Base-by-base conservation (phyloP, 768 basidiomycete genomes). In the Tylopilus sp. region DNA sequence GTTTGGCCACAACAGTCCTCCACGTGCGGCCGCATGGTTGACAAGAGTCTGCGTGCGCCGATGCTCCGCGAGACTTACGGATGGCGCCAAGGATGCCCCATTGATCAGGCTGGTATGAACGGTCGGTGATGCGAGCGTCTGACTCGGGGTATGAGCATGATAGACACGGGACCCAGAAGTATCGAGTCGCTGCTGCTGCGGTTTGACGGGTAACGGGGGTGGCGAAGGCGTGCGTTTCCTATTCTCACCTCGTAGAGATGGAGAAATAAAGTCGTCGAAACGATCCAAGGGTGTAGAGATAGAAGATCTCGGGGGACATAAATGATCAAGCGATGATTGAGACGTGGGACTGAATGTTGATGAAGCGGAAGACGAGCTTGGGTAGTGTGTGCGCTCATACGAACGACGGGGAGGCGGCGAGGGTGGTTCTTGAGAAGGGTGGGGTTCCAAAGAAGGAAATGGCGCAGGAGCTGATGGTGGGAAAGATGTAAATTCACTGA, bases 31-130 rank as follows among this genome's bases (percentile, higher is more conserved):
- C 9, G 81, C 86, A 16, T 67, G 71, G 55, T 83, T 77, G 59
- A 89, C 65, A 24, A 88, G 72, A 55, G 74, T 82, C 54, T 78
- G 66, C 2, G 85, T 83, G 34, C 85, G 80, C 52, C 76, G 73
- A 56, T 84, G 84, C 50, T 79, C 77, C 13, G 75, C 73, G 30
- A 72, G 65, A 42, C 73, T 73, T 13, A 76, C 52, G 25, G 50
- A 65, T 47, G 48, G 50, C 37, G 21, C 11, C 30, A 58, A 31
- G 11, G 51, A 55, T 22, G 58, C 36, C 24, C 40, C 37, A 14
- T 48, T 26, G 43, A 64, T 50, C 29, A 66, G 60, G 28, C 52
- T 40, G 37, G 56, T 58, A 44, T 50, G 43, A 42, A 52, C 52
- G 13, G 54, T 53, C 42, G 57, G 59, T 22, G 53, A 53, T 28